Conservation (phyloP, 441 rosid genomes). For the Populus hybrid region DNA sequence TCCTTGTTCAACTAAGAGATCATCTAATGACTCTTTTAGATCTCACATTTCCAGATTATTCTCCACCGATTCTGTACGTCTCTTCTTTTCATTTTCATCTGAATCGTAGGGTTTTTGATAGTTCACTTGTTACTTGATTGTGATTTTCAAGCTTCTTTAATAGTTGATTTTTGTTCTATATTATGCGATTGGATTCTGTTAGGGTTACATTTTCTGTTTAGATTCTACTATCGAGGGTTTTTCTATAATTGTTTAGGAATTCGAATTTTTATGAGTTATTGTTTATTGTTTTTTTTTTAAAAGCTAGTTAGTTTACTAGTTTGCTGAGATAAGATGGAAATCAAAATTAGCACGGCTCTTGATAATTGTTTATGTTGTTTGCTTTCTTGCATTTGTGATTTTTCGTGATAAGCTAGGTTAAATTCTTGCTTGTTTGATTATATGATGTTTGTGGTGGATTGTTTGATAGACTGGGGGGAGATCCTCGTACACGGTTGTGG, state of each 20-base stretch:
- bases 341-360: not conserved
- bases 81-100: slow-evolving; percentile 8
- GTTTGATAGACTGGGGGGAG: slow-evolving; percentile 40
- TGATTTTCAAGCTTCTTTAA: not conserved
- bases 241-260: not conserved
- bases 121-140: not conserved
- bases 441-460: not conserved
- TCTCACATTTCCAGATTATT: slow-evolving; percentile 69
- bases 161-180: not conserved
- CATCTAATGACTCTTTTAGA: slow-evolving; percentile 45
- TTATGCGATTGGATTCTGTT: not conserved
- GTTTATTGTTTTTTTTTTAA: too few species aligned
- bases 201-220: not conserved
- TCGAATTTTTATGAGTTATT: not conserved
- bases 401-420: not conserved
- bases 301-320: not conserved
- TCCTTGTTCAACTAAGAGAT: slow-evolving; percentile 45
- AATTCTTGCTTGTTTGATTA: not conserved
- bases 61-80: slow-evolving; percentile 63
- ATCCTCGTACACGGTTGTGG: slow-evolving; percentile 74
- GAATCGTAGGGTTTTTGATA: slow-evolving; percentile 1
- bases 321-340: not conserved
- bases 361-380: not conserved
- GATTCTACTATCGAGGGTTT: not conserved
- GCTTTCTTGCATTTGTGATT: not conserved